Conservation (phyloP, 1,139 yeast species). For the Candida anutae region DNA sequence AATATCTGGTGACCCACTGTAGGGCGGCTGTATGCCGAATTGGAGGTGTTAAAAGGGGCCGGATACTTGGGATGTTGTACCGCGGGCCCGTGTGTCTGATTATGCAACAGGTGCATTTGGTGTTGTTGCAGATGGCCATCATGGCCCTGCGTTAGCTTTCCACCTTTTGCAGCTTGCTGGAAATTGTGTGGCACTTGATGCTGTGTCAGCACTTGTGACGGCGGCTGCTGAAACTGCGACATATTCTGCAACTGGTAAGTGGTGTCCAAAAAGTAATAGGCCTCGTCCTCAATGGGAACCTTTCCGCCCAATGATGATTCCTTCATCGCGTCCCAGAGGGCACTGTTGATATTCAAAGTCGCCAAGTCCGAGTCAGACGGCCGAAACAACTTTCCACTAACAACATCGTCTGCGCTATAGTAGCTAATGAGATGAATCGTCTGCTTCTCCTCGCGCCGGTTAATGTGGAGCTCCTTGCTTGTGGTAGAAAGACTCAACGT, state of each 20-base stretch:
- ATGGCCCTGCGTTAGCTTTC: conserved; percentile 7
- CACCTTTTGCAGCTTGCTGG: conserved; percentile 7
- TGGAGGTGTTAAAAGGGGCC: conserved; percentile 3
- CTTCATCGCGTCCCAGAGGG: conserved; percentile 53
- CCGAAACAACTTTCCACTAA: conserved; percentile 44
- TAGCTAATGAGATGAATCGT: conserved; percentile 76
- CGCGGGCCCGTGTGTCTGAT: conserved; percentile 4
- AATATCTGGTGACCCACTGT: background rate
- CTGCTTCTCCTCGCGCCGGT: conserved; percentile 23
- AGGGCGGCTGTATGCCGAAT: background rate
- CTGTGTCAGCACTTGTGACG: background rate
- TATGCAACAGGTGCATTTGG: conserved; percentile 3
- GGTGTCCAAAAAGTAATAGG: conserved; percentile 42
- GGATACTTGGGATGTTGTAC: conserved; percentile 6
- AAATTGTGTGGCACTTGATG: background rate
- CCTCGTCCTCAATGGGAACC: conserved; percentile 44
- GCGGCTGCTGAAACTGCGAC: conserved; percentile 10
- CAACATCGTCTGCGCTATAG: conserved; percentile 68
- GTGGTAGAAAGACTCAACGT: conserved; percentile 57
- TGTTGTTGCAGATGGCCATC: too few species aligned
- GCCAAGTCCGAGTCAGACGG: conserved; percentile 55
- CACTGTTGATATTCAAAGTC: conserved; percentile 46
- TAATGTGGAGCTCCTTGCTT: conserved; percentile 27
- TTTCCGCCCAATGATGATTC: conserved; percentile 55
- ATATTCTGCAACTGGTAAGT: conserved; percentile 39